Conservation (phyloP, 805 yeast genomes). For the Debaryomyces maramus region DNA sequence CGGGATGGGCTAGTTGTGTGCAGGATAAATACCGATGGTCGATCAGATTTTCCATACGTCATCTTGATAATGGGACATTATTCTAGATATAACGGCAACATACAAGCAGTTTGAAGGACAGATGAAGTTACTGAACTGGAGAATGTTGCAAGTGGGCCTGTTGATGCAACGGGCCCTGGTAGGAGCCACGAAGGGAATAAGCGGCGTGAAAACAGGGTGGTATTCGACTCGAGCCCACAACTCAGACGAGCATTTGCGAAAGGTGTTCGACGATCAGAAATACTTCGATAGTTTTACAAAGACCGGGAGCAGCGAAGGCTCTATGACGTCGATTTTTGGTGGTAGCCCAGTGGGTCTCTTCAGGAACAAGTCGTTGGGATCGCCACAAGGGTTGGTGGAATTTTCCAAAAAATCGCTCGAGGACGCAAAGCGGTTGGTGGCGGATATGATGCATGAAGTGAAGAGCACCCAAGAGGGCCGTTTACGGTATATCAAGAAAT, state of each 20-base stretch:
- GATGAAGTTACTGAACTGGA: background rate
- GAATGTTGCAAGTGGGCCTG: background rate
- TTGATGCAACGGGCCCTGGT: background rate
- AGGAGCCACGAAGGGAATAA: background rate
- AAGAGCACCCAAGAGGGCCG: conserved; percentile 42
- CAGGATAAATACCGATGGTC: no score
- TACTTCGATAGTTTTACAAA: conserved; percentile 56
- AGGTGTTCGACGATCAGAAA: conserved; percentile 60
- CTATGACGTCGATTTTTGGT: conserved; percentile 3
- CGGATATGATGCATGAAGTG: conserved; percentile 46
- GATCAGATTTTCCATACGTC: conserved; percentile 1
- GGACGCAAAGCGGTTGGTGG: conserved; percentile 63
- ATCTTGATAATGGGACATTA: no score
- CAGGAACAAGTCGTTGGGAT: conserved; percentile 63
- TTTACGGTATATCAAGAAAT: conserved; percentile 53
- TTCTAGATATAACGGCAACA: no score
- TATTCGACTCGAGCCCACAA: background rate
- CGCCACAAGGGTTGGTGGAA: conserved; percentile 67
- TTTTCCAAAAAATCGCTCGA: conserved; percentile 67
- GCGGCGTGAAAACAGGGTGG: background rate
- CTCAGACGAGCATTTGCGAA: conserved; percentile 32
- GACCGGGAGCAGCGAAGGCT: conserved; percentile 12
- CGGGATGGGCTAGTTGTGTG: no score
- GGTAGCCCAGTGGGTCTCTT: conserved; percentile 57
- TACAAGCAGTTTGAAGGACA: no score